phyloP scores from a whole-genome alignment of 352 stramenopile genomes.

The Phytophthora pinifolia region DNA sequence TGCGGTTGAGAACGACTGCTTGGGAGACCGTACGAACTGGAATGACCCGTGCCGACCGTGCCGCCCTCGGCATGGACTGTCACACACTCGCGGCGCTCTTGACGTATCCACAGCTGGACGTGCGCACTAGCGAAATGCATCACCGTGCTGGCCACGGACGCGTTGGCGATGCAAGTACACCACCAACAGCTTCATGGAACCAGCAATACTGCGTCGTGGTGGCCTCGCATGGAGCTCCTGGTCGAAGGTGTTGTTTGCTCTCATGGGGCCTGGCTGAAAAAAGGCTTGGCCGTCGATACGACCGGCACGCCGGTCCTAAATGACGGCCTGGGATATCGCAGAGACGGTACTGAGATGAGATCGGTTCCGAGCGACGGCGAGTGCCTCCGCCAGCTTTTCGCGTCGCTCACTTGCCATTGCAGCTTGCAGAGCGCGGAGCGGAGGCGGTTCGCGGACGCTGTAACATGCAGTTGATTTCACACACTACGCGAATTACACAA shows the following conservation, averaged over 20 bases:
- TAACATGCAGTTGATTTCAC: slow-evolving; percentile 13
- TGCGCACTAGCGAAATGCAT: background rate
- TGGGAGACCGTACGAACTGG: background rate
- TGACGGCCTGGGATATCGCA: slow-evolving; percentile 13
- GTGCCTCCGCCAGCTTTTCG: background rate
- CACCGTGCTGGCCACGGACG: too few relatives aligned
- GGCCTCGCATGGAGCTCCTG: too few relatives aligned
- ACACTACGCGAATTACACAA: slow-evolving; percentile 39
- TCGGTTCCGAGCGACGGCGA: slow-evolving; percentile 7
- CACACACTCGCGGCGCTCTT: background rate
- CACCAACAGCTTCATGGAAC: too few relatives aligned
- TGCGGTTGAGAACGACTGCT: too few relatives aligned
- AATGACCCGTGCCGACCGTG: background rate
- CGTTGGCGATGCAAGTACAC: too few relatives aligned
- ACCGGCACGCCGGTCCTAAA: too few relatives aligned
- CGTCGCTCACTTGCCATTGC: slow-evolving; percentile 6
- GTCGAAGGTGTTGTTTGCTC: too few relatives aligned
- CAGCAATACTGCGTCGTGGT: too few relatives aligned
- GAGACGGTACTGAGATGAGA: slow-evolving; percentile 8
- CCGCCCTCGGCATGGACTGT: background rate
- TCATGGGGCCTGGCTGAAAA: too few relatives aligned
- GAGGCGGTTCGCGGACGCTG: background rate
- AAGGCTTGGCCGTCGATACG: too few relatives aligned
- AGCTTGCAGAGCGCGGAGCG: background rate
- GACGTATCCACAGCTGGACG: background rate